Percentiles rank a stretch among this genome's conserved stretches.
Evolutionary conservation across 148 eudicot species (phyloP).

Genomic region (Chenopodium berlandieri): DNA sequence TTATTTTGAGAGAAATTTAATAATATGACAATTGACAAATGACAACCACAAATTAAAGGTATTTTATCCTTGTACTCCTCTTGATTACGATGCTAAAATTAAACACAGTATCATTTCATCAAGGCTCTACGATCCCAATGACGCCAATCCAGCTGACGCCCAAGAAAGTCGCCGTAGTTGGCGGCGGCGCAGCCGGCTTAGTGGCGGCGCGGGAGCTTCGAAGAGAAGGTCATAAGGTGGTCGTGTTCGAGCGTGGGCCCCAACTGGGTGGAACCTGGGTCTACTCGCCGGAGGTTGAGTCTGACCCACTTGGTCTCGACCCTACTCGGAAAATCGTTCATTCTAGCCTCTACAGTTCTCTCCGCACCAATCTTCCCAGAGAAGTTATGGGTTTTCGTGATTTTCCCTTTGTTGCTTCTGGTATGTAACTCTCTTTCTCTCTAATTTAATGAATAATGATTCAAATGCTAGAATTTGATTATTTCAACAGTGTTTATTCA

Average conservation of each 20-base stretch:
- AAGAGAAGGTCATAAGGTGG: slow-evolving; percentile 73
- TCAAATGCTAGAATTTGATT: no score
- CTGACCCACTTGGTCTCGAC: slow-evolving; percentile 68
- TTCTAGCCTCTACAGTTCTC: slow-evolving; percentile 72
- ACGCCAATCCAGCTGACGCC: slow-evolving; percentile 28
- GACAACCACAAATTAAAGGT: slow-evolving; percentile 4
- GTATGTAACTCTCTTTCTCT: slow-evolving; percentile 5
- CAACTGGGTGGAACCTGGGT: slow-evolving; percentile 76
- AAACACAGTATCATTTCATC: slow-evolving; percentile 6
- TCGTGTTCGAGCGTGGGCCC: slow-evolving; percentile 57
- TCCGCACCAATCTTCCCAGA: slow-evolving; percentile 77
- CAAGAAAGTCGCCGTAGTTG: slow-evolving; percentile 75
- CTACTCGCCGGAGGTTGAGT: slow-evolving; percentile 55
- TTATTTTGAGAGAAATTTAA: no score
- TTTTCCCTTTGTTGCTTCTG: slow-evolving; percentile 60
- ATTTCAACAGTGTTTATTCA: no score
- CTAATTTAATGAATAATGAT: no score
- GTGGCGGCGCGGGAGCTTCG: slow-evolving; percentile 75
- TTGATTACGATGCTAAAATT: neutral
- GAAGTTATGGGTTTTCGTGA: slow-evolving; percentile 78
- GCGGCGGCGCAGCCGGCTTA: slow-evolving; percentile 88
- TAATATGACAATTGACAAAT: neutral
- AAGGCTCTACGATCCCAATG: slow-evolving; percentile 24
- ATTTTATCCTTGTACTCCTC: no score
- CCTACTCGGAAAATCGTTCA: slow-evolving; percentile 53